Base-by-base conservation (phyloP, 441 rosid genomes). In the Biscutella laevigata region DNA sequence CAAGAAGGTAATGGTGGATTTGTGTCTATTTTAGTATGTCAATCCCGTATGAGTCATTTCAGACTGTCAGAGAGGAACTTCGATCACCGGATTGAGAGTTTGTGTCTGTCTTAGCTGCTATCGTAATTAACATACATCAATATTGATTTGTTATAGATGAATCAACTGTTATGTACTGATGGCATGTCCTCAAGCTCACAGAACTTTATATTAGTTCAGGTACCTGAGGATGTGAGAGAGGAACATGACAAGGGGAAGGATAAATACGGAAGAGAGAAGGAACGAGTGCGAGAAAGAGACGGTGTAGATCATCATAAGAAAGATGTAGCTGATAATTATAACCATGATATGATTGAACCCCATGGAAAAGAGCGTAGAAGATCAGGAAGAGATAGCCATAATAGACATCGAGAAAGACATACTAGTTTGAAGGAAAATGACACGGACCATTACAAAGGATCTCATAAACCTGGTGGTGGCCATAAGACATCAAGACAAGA, bases 231-330 rank as follows among this genome's bases (percentile, higher is more conserved):
- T 34, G 77, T 68, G 66, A 74, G 75, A 66, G 77, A 70, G 45
- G 75, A 72, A 48, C 79, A 75, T 51, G 80, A 79, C 28, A 70
- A 71, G 69, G 74, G 69, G 67, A 74, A 62, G 59, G 59, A 36
- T 30, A 79, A 65, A 39, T 71, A 79, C 38, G 70, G 84, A 52
- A 74, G 89, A 60, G 89, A 69, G 26, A 76, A 71, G 42, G 80
- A 71, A 29, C 72, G 71, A 64, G 72, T 62, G 26, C 57, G 68
- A 38, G 70, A 74, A 57, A 67, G 81, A 69, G 81, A 74, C 54
- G 61, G 28, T n/a, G 78, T 74, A 27, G 76, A 75, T 55, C 74
- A 47, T 70, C 45, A 32, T 8, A 66, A 62, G 69, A 69, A 68
- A 64, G 74, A 65, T 53, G 69, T 61, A 57, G 59, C 66, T 53